Evolutionary conservation across 164 flowering plant species (phyloP), one percentile per base, ranked within the genome.

Genomic region (Magnolia officinalis): DNA sequence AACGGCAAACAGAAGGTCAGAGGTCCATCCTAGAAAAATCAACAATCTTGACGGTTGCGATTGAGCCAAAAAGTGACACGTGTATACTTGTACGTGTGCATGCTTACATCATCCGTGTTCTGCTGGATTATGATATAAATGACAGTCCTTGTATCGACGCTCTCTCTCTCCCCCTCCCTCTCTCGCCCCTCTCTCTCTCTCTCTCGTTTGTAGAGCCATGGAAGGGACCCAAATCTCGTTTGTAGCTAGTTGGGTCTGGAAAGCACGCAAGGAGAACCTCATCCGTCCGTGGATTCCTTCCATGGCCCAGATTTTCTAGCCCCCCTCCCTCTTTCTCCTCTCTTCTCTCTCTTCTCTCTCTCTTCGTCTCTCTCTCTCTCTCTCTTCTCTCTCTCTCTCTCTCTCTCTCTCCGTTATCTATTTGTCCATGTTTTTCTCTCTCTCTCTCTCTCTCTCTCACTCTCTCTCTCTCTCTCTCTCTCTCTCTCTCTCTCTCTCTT

Each of bases 211-310:
- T 24, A 59, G 59, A 65, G 58, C 64, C 69, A 71, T 63, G 24
- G 64, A 52, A 49, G 20, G 79, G 77, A 58, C 84, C 80, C 82
- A 80, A 83, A 83, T 87, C 85, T 81, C 83, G 75, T 71, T 74
- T 77, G 45, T 50, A 55, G 50, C 81, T 16, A 55, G 4, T 14
- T 14, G 71, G 51, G 9, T 16, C 49, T 68, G 76, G 76, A 84
- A 81, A 78, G 70, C 74, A 72, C 78, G 78, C 52, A 66, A 23
- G 75, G 77, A 81, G 85, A 79, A 81, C 82, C 80, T 80, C 72
- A 71, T 68, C 72, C 64, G 74, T 55, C 55, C 79, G 78, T 84
- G 84, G 87, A 85, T 81, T 84, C 83, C 79, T 71, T 79, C 69
- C 63, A 70, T 78, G 78, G 81, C 79, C 80, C 79, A 68, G 82